These are phyloP conservation scores for Lasiodiplodia sp. DNA, from an alignment of 2,329 filamentous ascomycete genomes.

Conservation along the genomic window DNA sequence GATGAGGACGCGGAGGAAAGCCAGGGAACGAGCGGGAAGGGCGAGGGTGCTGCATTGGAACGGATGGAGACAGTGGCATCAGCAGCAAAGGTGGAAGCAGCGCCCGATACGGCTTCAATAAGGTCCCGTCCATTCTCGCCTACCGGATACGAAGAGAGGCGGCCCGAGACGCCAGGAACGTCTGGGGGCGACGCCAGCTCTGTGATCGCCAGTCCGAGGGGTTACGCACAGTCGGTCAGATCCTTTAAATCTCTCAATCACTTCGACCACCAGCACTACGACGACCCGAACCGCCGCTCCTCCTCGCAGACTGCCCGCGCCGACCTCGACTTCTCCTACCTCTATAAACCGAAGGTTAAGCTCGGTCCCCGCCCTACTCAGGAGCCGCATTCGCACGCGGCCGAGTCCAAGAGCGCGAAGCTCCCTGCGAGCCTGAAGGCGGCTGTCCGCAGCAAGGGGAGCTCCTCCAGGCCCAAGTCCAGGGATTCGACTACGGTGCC, in stretches of 20 bases:
- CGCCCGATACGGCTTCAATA: slow-evolving; percentile 25
- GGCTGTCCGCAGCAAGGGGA: slow-evolving; percentile 35
- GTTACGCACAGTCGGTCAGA: slow-evolving; percentile 29
- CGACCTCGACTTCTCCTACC: slow-evolving; percentile 56
- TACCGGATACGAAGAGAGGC: slow-evolving; percentile 21
- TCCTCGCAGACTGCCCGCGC: slow-evolving; percentile 51
- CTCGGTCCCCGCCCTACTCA: slow-evolving; percentile 76
- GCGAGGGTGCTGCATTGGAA: slow-evolving; percentile 19
- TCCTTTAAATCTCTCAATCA: slow-evolving; percentile 30
- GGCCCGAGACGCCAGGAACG: slow-evolving; percentile 25
- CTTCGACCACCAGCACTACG: slow-evolving; percentile 28
- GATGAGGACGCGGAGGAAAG: slow-evolving; percentile 87
- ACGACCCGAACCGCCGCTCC: slow-evolving; percentile 51
- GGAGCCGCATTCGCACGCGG: slow-evolving; percentile 67
- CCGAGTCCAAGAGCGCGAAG: slow-evolving; percentile 70
- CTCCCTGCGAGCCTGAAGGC: slow-evolving; percentile 81
- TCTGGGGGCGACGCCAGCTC: slow-evolving; percentile 33
- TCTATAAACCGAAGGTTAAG: slow-evolving; percentile 81
- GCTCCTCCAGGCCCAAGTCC: slow-evolving; percentile 43
- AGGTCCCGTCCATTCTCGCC: slow-evolving; percentile 21
- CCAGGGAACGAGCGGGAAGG: slow-evolving; percentile 5
- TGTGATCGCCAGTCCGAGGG: slow-evolving; percentile 34
- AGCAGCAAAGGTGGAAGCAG: slow-evolving; percentile 27
- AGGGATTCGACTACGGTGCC: slow-evolving; percentile 42
- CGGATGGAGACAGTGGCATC: slow-evolving; percentile 24